Evolutionary conservation across 2,329 filamentous ascomycete species (phyloP).

Genomic region (Nakataea oryzae): DNA sequence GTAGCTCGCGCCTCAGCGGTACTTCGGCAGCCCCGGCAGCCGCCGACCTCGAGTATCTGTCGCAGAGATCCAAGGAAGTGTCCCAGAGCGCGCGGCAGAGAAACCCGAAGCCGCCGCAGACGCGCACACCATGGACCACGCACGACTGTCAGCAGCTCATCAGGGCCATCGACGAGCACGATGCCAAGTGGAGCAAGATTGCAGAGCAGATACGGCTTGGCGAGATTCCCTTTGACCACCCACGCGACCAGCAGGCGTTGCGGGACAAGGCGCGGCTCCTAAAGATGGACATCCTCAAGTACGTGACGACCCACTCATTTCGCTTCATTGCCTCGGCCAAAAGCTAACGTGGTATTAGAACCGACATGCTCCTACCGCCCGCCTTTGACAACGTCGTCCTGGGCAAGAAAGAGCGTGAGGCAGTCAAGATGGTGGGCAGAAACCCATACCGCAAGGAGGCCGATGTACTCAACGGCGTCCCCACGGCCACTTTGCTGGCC

Average conservation of each 20-base stretch:
- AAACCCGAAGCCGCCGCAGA: slow-evolving; percentile 18
- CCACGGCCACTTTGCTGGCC: slow-evolving; percentile 24
- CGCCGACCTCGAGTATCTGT: slow-evolving; percentile 14
- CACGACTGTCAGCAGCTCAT: slow-evolving; percentile 30
- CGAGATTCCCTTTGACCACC: slow-evolving; percentile 25
- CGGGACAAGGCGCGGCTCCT: slow-evolving; percentile 48
- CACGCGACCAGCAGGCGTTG: slow-evolving; percentile 42
- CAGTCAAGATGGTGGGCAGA: slow-evolving; percentile 28
- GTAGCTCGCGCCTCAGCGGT: slow-evolving; percentile 5
- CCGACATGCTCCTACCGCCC: slow-evolving; percentile 30
- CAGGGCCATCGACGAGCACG: slow-evolving; percentile 24
- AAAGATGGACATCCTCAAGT: slow-evolving; percentile 41
- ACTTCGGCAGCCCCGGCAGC: neutral
- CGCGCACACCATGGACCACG: slow-evolving; percentile 28
- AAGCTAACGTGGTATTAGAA: slow-evolving; percentile 13
- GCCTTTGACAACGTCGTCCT: slow-evolving; percentile 40
- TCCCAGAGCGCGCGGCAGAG: slow-evolving; percentile 17
- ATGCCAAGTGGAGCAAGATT: slow-evolving; percentile 28
- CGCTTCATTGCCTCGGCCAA: neutral
- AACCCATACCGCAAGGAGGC: slow-evolving; percentile 38
- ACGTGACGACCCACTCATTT: slow-evolving; percentile 8
- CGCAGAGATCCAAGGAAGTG: slow-evolving; percentile 13
- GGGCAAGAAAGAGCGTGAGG: slow-evolving; percentile 35
- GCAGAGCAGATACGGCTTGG: slow-evolving; percentile 18
- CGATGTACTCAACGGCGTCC: slow-evolving; percentile 25